Base-by-base conservation (phyloP, 164 flowering plant species). In the Nelumbo lutea region DNA sequence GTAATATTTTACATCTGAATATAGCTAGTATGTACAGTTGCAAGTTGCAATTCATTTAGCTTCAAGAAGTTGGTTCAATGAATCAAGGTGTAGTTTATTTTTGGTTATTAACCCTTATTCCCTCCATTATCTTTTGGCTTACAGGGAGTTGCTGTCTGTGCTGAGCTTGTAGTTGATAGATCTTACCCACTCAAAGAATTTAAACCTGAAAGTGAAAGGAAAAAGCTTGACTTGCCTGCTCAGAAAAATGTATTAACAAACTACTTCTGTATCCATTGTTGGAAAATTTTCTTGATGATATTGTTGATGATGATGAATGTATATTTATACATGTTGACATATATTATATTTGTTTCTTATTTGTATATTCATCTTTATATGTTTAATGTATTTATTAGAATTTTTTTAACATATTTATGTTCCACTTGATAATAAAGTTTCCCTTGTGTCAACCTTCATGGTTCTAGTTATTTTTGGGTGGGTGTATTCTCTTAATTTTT, bases 171-270 rank as follows among this genome's bases (percentile, higher is more conserved):
- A 67, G 64, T 68, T 71, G 71, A 71, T 50, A 72, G 40, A 70
- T 78, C 70, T 56, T 77, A 75, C 70, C 63, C 76, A 56, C 73
- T 64, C 38, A 84, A 88, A 75, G 75, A 61, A 43, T 77, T 81
- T 59, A 81, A 80, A 69, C 78, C 75, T 68, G 86, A 82, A 69
- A 71, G 74, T 68, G 81, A 68, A 73, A 89, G 69, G 83, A 90
- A 79, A 74, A 88, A 79, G 81, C 75, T 86, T 47, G 90, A 86
- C 72, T 81, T 90, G 81, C 96, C 95, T 43, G 90, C 78, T 44
- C 88, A 92, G 83, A 93, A 86, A 74, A 95, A 95, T 87, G 83
- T 90, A 57, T 70, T 92, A 72, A 92, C 98, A 9, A 92, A 90
- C 64, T 95, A 95, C 68, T 89, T 93, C 68, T 91, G 98, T 94